Evolutionary conservation across 768 basidiomycete species (phyloP), one percentile per base, ranked within the genome.

Genomic region (Trametes meyenii): DNA sequence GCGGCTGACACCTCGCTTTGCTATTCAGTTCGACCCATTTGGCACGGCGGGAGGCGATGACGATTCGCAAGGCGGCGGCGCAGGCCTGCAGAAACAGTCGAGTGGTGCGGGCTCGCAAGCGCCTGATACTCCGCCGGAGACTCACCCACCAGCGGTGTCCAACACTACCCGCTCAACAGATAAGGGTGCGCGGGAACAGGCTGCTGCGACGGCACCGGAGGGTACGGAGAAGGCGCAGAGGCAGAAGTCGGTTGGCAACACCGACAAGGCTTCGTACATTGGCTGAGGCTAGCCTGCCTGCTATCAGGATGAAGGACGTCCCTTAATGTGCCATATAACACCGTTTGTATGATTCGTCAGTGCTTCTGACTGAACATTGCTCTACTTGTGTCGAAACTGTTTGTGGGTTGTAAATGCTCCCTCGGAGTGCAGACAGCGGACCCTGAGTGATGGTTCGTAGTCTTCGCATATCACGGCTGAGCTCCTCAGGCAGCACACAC

Each of bases 131-230:
- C 57, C 46, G 14, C 24, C 39, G 21, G 19, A 46, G 16, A n/a
- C 43, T 5, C 17, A 21, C 53, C 40, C 62, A 19, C 52, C 62
- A 13, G 56, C 50, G 24, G n/a, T 33, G 36, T 46, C 50, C 29
- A 57, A 63, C 53, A 48, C 57, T n/a, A 21, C 52, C 23, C 52
- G 55, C 57, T 33, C 62, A 36, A 50, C 57, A 21, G 57, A 53
- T 26, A 55, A 63, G 54, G 58, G 58, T 51, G 52, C 59, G 45
- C 40, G 61, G 44, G 67, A 66, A 46, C 68, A 69, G 64, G 72
- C 70, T 1, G 66, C 68, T 23, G 67, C 69, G 13, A 68, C 68
- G 26, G 66, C 71, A 42, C 71, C 69, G 1, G 69, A 70, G 61
- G 67, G 70, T 16, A 67, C 68, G 5, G 62, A 58, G 57, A 49